Conservation (phyloP, 1,284 basidiomycete species). For the Peniophora sp. region DNA sequence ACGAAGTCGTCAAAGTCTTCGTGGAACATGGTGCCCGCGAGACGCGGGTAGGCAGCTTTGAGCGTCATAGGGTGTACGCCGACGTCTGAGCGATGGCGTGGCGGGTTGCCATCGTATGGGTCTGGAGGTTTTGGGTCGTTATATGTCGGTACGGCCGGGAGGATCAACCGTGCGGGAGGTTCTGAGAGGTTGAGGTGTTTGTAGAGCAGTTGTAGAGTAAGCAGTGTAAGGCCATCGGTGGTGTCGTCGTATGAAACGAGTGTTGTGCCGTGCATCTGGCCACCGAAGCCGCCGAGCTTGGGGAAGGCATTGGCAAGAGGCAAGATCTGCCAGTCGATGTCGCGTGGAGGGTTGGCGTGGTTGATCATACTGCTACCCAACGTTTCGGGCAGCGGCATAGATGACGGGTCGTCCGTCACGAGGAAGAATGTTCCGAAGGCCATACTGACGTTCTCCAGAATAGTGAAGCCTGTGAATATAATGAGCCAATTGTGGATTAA, state of each 20-base stretch:
- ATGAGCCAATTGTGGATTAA: slow-evolving; percentile 3
- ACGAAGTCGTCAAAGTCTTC: slow-evolving; percentile 75
- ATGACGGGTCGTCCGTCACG: slow-evolving; percentile 45
- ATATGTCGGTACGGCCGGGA: slow-evolving; percentile 57
- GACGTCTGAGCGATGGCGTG: slow-evolving; percentile 37
- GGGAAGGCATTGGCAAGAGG: slow-evolving; percentile 15
- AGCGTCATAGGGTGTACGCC: slow-evolving; percentile 58
- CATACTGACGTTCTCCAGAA: slow-evolving; percentile 70
- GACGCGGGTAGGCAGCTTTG: slow-evolving; percentile 67
- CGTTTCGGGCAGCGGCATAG: slow-evolving; percentile 39
- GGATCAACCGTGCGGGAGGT: slow-evolving; percentile 65
- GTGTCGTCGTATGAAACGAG: slow-evolving; percentile 44
- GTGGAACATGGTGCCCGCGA: slow-evolving; percentile 50
- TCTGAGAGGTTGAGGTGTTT: slow-evolving; percentile 44
- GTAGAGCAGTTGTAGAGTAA: slow-evolving; percentile 76
- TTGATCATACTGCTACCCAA: slow-evolving; percentile 39
- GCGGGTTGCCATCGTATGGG: slow-evolving; percentile 34
- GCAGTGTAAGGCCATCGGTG: slow-evolving; percentile 62
- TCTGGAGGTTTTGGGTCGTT: slow-evolving; percentile 39
- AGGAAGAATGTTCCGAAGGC: slow-evolving; percentile 64
- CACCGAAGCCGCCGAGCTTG: slow-evolving; percentile 21
- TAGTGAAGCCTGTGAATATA: slow-evolving; percentile 57
- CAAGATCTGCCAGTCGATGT: slow-evolving; percentile 49
- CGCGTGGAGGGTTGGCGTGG: slow-evolving; percentile 35
- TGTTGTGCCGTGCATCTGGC: slow-evolving; percentile 40